Base-by-base conservation (phyloP, 2,329 filamentous ascomycete species). In the Scedosporium aurantiacum region DNA sequence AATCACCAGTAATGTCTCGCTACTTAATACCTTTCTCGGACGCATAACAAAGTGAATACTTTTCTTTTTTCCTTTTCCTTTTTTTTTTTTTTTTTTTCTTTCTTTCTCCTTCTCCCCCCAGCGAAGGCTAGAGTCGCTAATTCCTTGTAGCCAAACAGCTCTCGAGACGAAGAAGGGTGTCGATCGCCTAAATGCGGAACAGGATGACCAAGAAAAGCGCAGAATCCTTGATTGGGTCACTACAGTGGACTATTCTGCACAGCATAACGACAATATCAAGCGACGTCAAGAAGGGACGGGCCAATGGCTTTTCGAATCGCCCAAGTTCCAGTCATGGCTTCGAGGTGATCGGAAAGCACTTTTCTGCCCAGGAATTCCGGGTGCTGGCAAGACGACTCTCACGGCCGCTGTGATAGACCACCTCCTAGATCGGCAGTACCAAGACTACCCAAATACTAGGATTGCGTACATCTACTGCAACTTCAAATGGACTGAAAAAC, bases 291-390 rank as follows among this genome's bases (percentile, higher is more conserved):
- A 61, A n/a, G 70, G 68, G 8, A 79, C 77, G 1, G 72, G 76
- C 0, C 60, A 71, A 56, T 80, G 76, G 77, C 66, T 80, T 0
- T 63, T 79, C 0, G 63, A 74, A 1, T 74, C 73, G 0, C 5
- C 6, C 0, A 65, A 73, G 23, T 76, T 69, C 63, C 40, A 61
- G n/a, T 27, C 43, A 1, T 77, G 72, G 74, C 1, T 69, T 0
- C 41, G 61, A 1, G 41, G 57, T 0, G 41, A 61, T 1, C 66
- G 64, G 2, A 58, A 68, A 23, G 74, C 67, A 0, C 58, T 80
- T 0, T 76, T 76, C 62, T 79, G 73, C 63, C 70, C 68, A 2
- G 74, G 75, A 1, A 66, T 66, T 10, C 64, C 65, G 0, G 65
- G 64, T 2, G 61, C 60, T 0, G 78, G 78, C 3, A 82, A 82